Evolutionary conservation across 768 basidiomycete species (phyloP), one percentile per base, ranked within the genome.

Genomic region (Leccinellum rugosiceps): DNA sequence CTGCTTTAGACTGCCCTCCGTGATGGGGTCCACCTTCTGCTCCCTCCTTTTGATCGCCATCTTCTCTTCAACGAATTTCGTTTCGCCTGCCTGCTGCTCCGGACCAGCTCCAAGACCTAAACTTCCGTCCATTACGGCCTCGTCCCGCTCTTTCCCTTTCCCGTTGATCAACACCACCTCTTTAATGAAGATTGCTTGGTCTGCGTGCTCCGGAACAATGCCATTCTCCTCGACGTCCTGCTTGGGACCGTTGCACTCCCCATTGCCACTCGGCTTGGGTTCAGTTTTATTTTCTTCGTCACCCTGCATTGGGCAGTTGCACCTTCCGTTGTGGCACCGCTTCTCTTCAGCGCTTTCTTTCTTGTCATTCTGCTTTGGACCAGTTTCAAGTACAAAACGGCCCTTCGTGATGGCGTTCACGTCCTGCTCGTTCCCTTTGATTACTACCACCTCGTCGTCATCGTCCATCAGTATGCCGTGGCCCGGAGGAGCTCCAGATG

Each of bases 361-460:
- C 19, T 32, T 23, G 11, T 46, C 49, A 0, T 1, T 21, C 3
- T 28, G 11, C 15, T 10, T 19, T 8, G 35, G 35, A 35, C 8
- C 17, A 17, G 58, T 64, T 44, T 57, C 47, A 28, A 76, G 59
- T 17, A 50, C 30, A 44, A 75, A 75, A 6, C 9, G 47, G 4
- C 71, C 73, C 52, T 65, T 71, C 0, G 71, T 72, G 54, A 75
- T 62, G 17, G 53, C 53, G 30, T 69, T 67, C 23, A 76, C 66
- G 11, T 64, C 67, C 15, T 49, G 53, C 28, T 72, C 72, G 2
- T 46, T 7, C 25, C 72, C 72, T 52, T 64, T 67, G 38, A 75
- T 44, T 2, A 74, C 63, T 8, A 73, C 53, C 6, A 75, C 60
- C 14, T 57, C 65, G 0, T 52, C 52, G 0, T 57, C n/a, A n/a